phyloP scores from a whole-genome alignment of 495 filamentous ascomycete genomes.

The Thermothielavioides terrestris region DNA sequence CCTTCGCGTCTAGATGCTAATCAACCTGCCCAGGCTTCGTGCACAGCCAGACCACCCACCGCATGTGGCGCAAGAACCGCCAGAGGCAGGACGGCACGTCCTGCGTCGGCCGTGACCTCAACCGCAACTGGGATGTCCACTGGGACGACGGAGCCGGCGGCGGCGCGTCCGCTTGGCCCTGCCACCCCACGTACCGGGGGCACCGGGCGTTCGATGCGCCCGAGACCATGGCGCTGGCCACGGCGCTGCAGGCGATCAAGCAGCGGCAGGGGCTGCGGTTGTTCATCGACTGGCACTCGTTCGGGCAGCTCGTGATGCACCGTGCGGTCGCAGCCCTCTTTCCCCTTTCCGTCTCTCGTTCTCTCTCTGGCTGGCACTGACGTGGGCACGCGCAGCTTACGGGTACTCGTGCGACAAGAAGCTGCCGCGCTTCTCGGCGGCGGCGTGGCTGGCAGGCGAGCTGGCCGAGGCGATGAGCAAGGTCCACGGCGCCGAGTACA shows the following conservation, averaged over 20 bases:
- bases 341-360: background rate
- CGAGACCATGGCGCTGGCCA: constrained; percentile 41
- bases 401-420: constrained; percentile 1
- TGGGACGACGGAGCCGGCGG: constrained; percentile 42
- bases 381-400: background rate
- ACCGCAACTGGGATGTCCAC: constrained; percentile 52
- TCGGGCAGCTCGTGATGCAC: constrained; percentile 40
- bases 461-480: background rate
- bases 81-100: constrained; percentile 33
- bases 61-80: constrained; percentile 58
- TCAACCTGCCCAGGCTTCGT: constrained; percentile 35
- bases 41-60: constrained; percentile 48
- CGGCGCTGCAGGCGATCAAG: constrained; percentile 33
- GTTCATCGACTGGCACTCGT: constrained; percentile 55
- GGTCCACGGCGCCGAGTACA: background rate
- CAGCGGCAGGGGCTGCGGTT: constrained; percentile 42
- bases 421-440: background rate
- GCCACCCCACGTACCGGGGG: constrained; percentile 26
- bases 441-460: background rate
- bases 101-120: constrained; percentile 53
- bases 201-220: constrained; percentile 34
- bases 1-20: too few relatives aligned
- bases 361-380: too few relatives aligned
- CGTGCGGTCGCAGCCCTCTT: constrained; percentile 8
- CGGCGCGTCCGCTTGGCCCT: constrained; percentile 43